Evolutionary conservation across 305 asterid species (phyloP).

Genomic region (Stenogyne calaminthoides): DNA sequence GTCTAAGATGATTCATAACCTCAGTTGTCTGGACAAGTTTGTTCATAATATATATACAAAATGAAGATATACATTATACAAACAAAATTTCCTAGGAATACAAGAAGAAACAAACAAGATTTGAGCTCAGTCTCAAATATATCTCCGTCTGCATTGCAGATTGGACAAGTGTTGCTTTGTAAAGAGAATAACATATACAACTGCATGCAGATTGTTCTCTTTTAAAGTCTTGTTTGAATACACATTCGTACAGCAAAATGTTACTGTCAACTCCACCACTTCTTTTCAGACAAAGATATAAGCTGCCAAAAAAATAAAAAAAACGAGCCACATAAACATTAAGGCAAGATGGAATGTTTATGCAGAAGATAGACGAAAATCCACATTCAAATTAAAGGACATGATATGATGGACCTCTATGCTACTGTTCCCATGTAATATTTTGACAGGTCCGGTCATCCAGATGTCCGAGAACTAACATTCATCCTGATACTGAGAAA

Average conservation of each 20-base stretch:
- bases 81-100: not conserved
- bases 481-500: too few relatives aligned
- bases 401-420: too few relatives aligned
- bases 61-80: not conserved
- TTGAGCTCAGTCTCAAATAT: constrained; percentile 1
- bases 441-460: too few relatives aligned
- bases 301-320: constrained; percentile 50
- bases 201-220: constrained; percentile 9
- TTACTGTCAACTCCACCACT: constrained; percentile 50
- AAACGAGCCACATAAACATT: constrained; percentile 2
- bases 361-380: not conserved
- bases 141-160: constrained; percentile 9
- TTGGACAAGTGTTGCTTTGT: constrained; percentile 2
- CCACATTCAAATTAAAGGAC: not conserved
- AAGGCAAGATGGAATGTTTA: not conserved
- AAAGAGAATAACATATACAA: constrained; percentile 1
- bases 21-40: constrained; percentile 4
- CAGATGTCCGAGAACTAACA: too few relatives aligned
- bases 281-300: constrained; percentile 65
- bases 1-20: too few relatives aligned
- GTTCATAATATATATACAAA: not conserved
- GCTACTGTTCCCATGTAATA: too few relatives aligned
- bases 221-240: not conserved
- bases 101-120: not conserved
- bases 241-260: constrained; percentile 13